Evolutionary conservation across 108 stramenopile species (phyloP), one percentile per base, ranked within the genome.

Genomic region (Schizochytrium sp.): DNA sequence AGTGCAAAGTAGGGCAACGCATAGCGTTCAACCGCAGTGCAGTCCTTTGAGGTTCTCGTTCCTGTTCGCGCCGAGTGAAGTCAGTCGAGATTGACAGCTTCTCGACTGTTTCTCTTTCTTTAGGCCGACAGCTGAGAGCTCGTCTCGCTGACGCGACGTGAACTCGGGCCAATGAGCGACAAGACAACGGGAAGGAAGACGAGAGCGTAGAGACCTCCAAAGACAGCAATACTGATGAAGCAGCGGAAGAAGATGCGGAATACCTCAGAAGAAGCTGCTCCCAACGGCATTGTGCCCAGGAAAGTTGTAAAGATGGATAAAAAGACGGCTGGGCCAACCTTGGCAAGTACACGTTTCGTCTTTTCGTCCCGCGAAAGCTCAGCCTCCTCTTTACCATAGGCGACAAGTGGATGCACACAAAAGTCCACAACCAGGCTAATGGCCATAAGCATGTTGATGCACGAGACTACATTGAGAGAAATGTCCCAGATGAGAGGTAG

Each of bases 401-500:
- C 48, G 10, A 25, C n/a, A 3, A 83, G 6, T 6, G 48, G 14
- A 23, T 83, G 76, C 0, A 53, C 23, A 34, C 48, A 53, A 23
- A 28, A 83, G 76, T 83, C 76, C 19, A 83, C 76, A 45, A 83
- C 76, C 19, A 83, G 51, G 23, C 76, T 53, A 45, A 83, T 83
- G 48, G 76, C 76, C 76, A 83, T 83, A 3, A 83, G 6, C n/a
- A 83, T 43, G 76, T 83, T 83, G 48, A 34, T 23, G 48, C 10
- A 6, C 23, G 48, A 53, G 25, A 83, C 76, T 4, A 45, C 45
- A 34, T 83, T 83, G n/a, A 83, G 51, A 12, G 76, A 83, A 12
- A 83, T 47, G 23, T 34, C 48, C 76, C 76, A 83, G 28, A 83
- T 6, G 10, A 47, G 6, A 6, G 76, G 51, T 8, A 28, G 23